phyloP scores from a whole-genome alignment of 164 flowering plant genomes.

The Vitis rotundifolia region DNA sequence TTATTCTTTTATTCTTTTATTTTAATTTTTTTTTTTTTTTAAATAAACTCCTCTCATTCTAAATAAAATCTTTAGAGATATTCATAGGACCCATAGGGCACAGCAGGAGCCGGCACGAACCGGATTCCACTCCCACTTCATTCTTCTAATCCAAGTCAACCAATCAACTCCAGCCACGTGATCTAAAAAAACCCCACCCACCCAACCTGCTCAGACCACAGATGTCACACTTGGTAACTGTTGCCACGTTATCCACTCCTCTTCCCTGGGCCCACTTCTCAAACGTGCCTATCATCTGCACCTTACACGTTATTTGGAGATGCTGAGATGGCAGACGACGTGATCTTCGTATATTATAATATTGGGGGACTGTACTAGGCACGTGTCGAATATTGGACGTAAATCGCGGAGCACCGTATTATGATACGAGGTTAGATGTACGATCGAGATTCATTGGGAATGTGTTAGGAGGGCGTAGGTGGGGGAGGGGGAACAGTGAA shows the following conservation, averaged over 20 bases:
- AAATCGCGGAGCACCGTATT: slow-evolving; percentile 8
- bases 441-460: neutral
- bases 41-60: too few relatives aligned
- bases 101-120: neutral
- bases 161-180: slow-evolving; percentile 13
- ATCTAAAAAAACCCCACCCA: neutral
- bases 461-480: neutral
- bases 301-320: too few relatives aligned
- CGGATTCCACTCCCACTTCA: slow-evolving; percentile 13
- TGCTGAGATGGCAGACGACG: too few relatives aligned
- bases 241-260: slow-evolving; percentile 17
- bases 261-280: neutral
- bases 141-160: neutral
- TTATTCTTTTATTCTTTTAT: too few relatives aligned
- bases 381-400: slow-evolving; percentile 12
- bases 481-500: slow-evolving; percentile 24
- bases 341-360: too few relatives aligned
- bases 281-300: slow-evolving; percentile 3
- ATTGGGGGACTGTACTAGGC: neutral
- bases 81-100: too few relatives aligned
- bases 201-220: too few relatives aligned
- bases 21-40: too few relatives aligned
- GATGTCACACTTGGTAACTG: slow-evolving; percentile 33
- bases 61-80: too few relatives aligned
- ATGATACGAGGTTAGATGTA: slow-evolving; percentile 28